A percentile compares a stretch with the other conserved stretches of the same genome.
These are phyloP conservation scores for Cyberlindnera amylophila DNA, from an alignment of 805 yeast species.

Conservation along the genomic window DNA sequence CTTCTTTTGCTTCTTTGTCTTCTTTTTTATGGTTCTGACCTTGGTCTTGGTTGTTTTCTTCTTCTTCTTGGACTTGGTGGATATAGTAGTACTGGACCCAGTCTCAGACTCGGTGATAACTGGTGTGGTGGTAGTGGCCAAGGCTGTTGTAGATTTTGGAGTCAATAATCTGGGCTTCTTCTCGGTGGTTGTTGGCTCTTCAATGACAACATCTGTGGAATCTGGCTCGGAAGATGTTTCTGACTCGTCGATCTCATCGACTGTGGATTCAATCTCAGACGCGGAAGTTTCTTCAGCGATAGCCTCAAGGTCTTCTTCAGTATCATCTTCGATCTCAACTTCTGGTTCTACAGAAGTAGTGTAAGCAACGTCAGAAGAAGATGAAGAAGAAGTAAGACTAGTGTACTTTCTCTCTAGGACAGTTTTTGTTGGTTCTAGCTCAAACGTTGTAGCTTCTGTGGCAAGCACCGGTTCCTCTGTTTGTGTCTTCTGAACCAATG, in stretches of 20 bases:
- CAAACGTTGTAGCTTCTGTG: neutral
- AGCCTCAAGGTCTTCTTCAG: neutral
- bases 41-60: slow-evolving; percentile 6
- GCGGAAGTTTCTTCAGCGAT: neutral
- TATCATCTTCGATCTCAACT: neutral
- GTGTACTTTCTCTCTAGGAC: neutral
- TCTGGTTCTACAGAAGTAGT: neutral
- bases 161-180: no score
- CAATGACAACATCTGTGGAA: no score
- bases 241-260: no score
- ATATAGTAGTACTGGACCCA: neutral
- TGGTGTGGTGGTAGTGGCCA: no score
- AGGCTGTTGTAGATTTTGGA: no score
- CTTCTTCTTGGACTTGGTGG: slow-evolving; percentile 11
- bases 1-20: neutral
- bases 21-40: slow-evolving; percentile 4
- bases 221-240: no score
- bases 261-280: neutral
- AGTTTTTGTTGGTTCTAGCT: neutral
- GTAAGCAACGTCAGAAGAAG: no score
- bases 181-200: no score
- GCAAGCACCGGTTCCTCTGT: slow-evolving; percentile 1
- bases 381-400: no score
- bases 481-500: slow-evolving; percentile 17
- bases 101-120: neutral